Percentiles rank a stretch among this genome's conserved stretches.
phyloP scores from a whole-genome alignment of 768 basidiomycete genomes.

The Termitomyces sp. region DNA sequence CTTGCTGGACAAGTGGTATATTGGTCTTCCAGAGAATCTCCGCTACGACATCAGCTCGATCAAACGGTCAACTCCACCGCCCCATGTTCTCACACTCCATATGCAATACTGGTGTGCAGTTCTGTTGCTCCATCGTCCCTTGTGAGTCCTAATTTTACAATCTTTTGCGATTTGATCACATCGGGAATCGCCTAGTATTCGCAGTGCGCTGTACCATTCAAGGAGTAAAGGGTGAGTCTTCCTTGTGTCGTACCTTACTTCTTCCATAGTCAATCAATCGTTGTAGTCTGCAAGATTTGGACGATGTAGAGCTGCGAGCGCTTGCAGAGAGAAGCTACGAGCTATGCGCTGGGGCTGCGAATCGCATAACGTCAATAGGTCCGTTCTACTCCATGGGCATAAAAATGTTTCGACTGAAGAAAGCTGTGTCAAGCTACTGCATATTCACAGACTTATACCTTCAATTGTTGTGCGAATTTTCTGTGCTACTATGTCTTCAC shows the following conservation, averaged over 20 bases:
- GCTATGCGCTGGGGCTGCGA: conserved; percentile 71
- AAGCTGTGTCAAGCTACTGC: conserved; percentile 34
- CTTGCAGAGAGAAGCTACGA: conserved; percentile 63
- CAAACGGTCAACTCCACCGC: conserved; percentile 40
- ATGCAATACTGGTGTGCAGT: conserved; percentile 87
- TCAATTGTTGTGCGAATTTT: conserved; percentile 61
- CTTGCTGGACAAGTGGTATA: conserved; percentile 67
- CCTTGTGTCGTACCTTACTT: neutral
- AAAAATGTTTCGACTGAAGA: neutral
- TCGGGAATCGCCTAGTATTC: conserved; percentile 30
- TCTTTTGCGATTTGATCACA: neutral
- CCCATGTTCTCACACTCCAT: conserved; percentile 69
- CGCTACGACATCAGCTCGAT: conserved; percentile 50
- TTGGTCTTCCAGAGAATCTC: conserved; percentile 63
- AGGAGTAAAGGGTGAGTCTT: conserved; percentile 34
- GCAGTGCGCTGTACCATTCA: conserved; percentile 21
- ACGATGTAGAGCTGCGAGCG: conserved; percentile 49
- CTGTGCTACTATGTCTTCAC: conserved; percentile 77
- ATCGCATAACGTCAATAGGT: conserved; percentile 71
- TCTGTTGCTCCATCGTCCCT: conserved; percentile 70
- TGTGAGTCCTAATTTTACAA: conserved; percentile 40
- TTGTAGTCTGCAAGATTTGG: conserved; percentile 31
- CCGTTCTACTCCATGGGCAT: conserved; percentile 9
- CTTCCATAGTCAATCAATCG: neutral
- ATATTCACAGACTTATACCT: conserved; percentile 58